Evolutionary conservation across 768 basidiomycete species (phyloP), one percentile per base, ranked within the genome.

Genomic region (Gelatoporia subvermispora): DNA sequence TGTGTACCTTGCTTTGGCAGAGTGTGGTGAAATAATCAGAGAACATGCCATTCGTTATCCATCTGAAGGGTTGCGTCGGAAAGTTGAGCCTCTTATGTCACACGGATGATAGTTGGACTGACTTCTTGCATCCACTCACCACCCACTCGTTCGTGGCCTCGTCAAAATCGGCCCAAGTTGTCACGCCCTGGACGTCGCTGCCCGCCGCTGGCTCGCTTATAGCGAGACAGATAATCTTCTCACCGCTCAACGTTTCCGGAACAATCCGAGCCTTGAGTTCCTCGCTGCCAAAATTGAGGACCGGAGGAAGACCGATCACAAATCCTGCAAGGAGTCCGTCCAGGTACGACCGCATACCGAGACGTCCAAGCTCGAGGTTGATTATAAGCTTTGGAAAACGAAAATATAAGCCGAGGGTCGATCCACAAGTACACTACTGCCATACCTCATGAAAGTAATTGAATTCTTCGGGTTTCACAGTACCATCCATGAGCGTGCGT

Each of bases 171-270:
- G 94, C 94, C 1, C 84, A 86, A 49, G 86, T 97, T 73, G 81
- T 92, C 31, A 94, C 59, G 2, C 93, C 92, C 43, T 79, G 67
- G 2, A 93, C 90, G 56, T 93, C 89, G 56, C 86, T 88, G 16
- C 89, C 89, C 2, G 93, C 94, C 56, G 94, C 95, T 0, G 94
- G 91, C 68, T 98, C 95, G 40, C 84, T 86, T 60, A 98, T 91
- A 8, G 95, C 95, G 28, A 98, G 73, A 8, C 84, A 86, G 54
- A 96, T 85, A 57, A 81, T 90, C 66, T 93, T 91, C 66, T 84
- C 88, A 8, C 88, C 90, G 2, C 74, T 68, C 13, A 88, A 72
- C 35, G 91, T 78, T 28, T 87, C 85, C 1, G 86, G 79, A 15
- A 94, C 75, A 44, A 94, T 77, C 58, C 78, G 73, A 8, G 75